Evolutionary conservation across 2,329 filamentous ascomycete species (phyloP).

Genomic region (Curvularia lunata): DNA sequence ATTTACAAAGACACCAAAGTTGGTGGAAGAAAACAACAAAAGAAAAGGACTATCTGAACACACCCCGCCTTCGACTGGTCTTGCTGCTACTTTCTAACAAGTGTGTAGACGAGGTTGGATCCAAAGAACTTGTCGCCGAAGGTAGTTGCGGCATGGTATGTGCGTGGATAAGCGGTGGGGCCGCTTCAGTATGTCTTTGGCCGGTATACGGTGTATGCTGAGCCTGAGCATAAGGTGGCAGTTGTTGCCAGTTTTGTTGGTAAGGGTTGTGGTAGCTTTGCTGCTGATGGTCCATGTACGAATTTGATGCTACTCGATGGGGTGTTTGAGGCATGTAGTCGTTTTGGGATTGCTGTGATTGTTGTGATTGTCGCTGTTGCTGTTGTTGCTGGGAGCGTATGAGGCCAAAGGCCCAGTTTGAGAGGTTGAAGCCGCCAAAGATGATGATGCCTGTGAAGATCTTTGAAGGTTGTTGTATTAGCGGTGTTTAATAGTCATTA

Average conservation of each 20-base stretch:
- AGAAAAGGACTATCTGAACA: conserved; percentile 22
- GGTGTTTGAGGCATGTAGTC: conserved; percentile 42
- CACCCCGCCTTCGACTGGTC: conserved; percentile 28
- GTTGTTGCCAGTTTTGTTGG: conserved; percentile 24
- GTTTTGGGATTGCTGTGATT: conserved; percentile 17
- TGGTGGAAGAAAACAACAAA: background rate
- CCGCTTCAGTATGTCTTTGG: conserved; percentile 24
- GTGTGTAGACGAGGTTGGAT: conserved; percentile 9
- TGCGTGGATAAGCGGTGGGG: conserved; percentile 31
- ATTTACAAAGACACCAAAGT: background rate
- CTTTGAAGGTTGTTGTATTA: conserved; percentile 39
- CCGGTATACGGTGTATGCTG: conserved; percentile 20
- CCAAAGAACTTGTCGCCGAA: conserved; percentile 5
- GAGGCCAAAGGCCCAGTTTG: conserved; percentile 66
- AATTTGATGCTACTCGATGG: conserved; percentile 28
- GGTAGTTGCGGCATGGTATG: conserved; percentile 40
- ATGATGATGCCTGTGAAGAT: conserved; percentile 57
- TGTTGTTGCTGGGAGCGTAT: conserved; percentile 50
- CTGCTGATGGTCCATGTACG: conserved; percentile 24
- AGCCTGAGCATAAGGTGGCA: conserved; percentile 9
- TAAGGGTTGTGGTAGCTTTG: conserved; percentile 24
- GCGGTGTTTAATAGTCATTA: background rate
- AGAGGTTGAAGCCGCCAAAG: conserved; percentile 61
- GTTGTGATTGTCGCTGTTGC: conserved; percentile 12
- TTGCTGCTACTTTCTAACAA: conserved; percentile 19